phyloP scores from a whole-genome alignment of 352 stramenopile genomes.

The Globisporangium paddicum region DNA sequence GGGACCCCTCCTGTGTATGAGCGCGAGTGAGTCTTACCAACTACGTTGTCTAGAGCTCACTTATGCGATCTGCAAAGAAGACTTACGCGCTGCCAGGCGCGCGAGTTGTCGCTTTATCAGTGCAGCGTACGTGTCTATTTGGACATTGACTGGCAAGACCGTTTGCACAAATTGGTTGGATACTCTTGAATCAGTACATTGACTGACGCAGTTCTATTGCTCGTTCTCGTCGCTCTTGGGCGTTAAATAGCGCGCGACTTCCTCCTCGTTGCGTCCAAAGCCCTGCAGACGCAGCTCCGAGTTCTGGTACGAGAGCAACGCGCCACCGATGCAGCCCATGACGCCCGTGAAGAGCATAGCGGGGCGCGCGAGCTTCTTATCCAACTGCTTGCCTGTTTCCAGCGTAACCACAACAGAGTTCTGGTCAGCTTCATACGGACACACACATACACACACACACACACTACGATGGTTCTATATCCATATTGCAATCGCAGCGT shows the following conservation, averaged over 20 bases:
- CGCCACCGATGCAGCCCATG: conserved; percentile 49
- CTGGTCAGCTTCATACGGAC: not conserved
- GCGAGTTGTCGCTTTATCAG: not conserved
- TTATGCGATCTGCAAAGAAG: not conserved
- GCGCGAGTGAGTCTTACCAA: not conserved
- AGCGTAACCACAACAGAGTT: not conserved
- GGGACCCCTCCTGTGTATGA: not conserved
- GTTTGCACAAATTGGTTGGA: too few relatives aligned
- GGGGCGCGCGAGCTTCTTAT: conserved; percentile 47
- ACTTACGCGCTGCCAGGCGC: not conserved
- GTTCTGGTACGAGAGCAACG: conserved; percentile 76
- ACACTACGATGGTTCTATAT: not conserved
- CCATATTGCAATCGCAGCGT: not conserved
- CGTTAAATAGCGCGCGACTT: conserved; percentile 52
- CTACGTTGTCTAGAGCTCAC: too few relatives aligned
- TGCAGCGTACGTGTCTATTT: not conserved
- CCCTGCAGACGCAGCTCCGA: conserved; percentile 71
- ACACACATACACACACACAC: not conserved
- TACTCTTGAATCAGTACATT: too few relatives aligned
- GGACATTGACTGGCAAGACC: too few relatives aligned
- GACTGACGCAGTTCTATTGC: not conserved
- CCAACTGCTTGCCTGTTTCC: conserved; percentile 46
- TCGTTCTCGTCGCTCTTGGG: conserved; percentile 6
- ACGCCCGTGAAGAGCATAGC: conserved; percentile 78
- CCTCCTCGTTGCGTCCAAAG: conserved; percentile 67